Conservation (phyloP, 2,329 filamentous ascomycete genomes). For the Fusarium liriodendri region DNA sequence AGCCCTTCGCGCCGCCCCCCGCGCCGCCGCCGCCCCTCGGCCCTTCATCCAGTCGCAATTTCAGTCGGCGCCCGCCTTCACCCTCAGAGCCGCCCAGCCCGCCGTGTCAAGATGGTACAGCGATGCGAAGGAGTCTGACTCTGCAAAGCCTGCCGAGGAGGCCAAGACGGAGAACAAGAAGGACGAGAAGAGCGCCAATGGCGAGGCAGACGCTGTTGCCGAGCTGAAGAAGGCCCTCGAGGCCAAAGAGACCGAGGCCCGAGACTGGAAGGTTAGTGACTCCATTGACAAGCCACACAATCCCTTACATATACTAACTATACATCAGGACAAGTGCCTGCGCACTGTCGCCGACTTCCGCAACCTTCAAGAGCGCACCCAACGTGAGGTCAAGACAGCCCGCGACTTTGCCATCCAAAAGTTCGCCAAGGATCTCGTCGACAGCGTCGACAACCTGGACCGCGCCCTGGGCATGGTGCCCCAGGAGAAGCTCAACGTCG, state of each 20-base stretch:
- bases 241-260: conserved; percentile 62
- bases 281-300: neutral
- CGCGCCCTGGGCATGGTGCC: conserved; percentile 87
- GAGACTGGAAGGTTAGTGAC: conserved; percentile 84
- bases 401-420: conserved; percentile 95
- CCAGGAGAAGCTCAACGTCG: conserved; percentile 73
- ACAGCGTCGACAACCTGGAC: conserved; percentile 97
- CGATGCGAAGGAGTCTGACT: conserved; percentile 54
- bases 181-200: conserved; percentile 43
- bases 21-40: conserved; percentile 48
- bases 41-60: conserved; percentile 53
- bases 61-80: conserved; percentile 50
- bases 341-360: conserved; percentile 96
- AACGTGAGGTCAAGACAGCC: conserved; percentile 87
- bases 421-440: conserved; percentile 94
- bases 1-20: conserved; percentile 56
- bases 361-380: conserved; percentile 95
- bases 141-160: conserved; percentile 44
- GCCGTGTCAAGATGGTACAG: conserved; percentile 60
- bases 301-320: conserved; percentile 13
- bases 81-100: conserved; percentile 52
- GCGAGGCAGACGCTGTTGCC: conserved; percentile 51
- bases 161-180: conserved; percentile 46
- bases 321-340: conserved; percentile 86
- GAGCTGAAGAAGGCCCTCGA: conserved; percentile 64